Percentiles rank a stretch among this genome's conserved stretches.
Evolutionary conservation across 495 filamentous ascomycete species (phyloP).

Genomic region (Daldinia decipiens): DNA sequence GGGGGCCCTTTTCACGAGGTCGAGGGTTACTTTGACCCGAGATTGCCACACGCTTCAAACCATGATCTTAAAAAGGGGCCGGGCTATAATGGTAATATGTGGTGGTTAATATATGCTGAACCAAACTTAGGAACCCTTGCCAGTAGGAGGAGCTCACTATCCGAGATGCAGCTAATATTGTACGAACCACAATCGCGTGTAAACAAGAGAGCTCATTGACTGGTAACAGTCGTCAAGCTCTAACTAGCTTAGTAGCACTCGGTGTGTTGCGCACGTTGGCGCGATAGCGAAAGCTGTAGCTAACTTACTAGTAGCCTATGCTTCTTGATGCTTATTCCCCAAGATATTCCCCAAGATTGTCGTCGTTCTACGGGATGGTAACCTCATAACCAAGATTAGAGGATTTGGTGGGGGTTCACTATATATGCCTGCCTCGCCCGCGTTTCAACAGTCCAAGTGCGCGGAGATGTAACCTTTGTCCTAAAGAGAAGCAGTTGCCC

Average conservation of each 20-base stretch:
- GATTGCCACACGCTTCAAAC: constrained; percentile 48
- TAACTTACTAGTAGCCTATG: constrained; percentile 16
- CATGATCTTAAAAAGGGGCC: constrained; percentile 49
- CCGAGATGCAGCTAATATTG: constrained; percentile 44
- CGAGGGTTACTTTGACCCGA: constrained; percentile 51
- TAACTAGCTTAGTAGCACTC: constrained; percentile 41
- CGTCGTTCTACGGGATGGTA: constrained; percentile 49
- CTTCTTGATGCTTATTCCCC: constrained; percentile 25
- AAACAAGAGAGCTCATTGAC: constrained; percentile 29
- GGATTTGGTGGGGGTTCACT: constrained; percentile 43
- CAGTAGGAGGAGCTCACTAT: constrained; percentile 33
- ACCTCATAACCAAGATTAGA: constrained; percentile 48
- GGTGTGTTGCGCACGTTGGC: constrained; percentile 41
- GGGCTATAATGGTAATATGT: constrained; percentile 56
- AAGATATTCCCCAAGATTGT: constrained; percentile 41
- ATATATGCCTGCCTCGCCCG: constrained; percentile 39
- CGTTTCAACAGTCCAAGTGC: constrained; percentile 41
- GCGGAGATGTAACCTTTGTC: constrained; percentile 39
- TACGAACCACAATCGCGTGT: constrained; percentile 38
- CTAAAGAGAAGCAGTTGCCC: constrained; percentile 35
- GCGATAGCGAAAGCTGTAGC: constrained; percentile 12
- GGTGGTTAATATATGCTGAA: constrained; percentile 56
- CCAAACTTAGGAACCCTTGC: constrained; percentile 46
- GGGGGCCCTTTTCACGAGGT: constrained; percentile 36
- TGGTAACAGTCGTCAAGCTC: constrained; percentile 23